phyloP scores from a whole-genome alignment of 1,139 yeast species.

The Zhuliangozyma blackwelliae region DNA sequence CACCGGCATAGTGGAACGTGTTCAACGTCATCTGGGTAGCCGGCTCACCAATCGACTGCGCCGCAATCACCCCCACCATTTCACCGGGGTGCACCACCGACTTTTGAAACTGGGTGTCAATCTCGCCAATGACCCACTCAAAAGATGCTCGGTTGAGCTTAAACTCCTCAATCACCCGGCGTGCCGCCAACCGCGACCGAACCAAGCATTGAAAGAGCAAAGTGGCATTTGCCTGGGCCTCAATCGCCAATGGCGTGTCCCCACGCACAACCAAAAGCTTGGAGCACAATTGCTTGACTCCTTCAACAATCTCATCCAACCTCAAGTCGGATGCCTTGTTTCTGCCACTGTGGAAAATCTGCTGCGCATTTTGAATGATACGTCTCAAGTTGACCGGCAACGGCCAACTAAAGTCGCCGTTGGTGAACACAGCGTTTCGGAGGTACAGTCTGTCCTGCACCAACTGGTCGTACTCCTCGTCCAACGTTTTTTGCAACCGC shows the following conservation, averaged over 20 bases:
- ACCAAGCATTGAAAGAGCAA: conserved; percentile 84
- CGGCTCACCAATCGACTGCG: conserved; percentile 99
- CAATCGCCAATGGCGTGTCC: conserved; percentile 62
- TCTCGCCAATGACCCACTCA: conserved; percentile 93
- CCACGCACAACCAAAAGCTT: conserved; percentile 82
- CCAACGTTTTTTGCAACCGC: conserved; percentile 73
- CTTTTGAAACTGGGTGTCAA: conserved; percentile 89
- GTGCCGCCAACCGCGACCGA: conserved; percentile 86
- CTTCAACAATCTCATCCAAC: conserved; percentile 69
- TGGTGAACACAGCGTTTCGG: conserved; percentile 76
- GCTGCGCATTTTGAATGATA: conserved; percentile 95
- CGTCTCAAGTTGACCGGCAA: conserved; percentile 96
- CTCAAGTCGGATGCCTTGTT: conserved; percentile 87
- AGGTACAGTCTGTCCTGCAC: conserved; percentile 71
- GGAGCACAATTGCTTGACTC: conserved; percentile 67
- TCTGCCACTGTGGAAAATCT: conserved; percentile 90
- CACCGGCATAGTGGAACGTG: conserved; percentile 99
- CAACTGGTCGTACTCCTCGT: conserved; percentile 79
- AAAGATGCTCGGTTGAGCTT: conserved; percentile 81
- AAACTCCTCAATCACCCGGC: conserved; percentile 89
- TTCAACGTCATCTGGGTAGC: conserved; percentile 99
- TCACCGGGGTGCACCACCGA: conserved; percentile 98
- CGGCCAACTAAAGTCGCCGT: conserved; percentile 97
- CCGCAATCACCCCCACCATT: conserved; percentile 99
- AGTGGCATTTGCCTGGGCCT: conserved; percentile 93